Percentiles rank a stretch among this genome's conserved stretches.
Evolutionary conservation across 2,329 filamentous ascomycete species (phyloP).

Genomic region (Cryphonectria carpinicola): DNA sequence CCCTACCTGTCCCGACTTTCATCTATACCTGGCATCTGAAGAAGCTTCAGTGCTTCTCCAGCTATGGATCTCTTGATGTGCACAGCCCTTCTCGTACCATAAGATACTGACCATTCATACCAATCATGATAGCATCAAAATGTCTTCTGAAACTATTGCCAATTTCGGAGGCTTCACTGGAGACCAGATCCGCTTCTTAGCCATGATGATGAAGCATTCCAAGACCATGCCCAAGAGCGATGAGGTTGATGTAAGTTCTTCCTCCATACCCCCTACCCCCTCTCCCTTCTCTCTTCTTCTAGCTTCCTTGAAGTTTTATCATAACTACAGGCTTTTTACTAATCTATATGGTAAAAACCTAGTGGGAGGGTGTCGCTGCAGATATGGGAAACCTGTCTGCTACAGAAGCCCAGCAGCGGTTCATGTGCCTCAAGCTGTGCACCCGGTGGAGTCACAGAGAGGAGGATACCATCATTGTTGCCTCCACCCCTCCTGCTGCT

Average conservation of each 20-base stretch:
- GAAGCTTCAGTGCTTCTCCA: background rate
- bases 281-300: background rate
- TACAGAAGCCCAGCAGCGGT: too few species aligned
- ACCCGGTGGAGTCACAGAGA: too few species aligned
- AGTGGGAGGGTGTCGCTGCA: slow-evolving; percentile 28
- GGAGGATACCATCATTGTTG: too few species aligned
- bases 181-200: slow-evolving; percentile 27
- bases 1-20: background rate
- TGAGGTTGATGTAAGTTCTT: slow-evolving; percentile 28
- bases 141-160: background rate
- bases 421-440: too few species aligned
- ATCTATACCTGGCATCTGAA: background rate
- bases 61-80: background rate
- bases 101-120: background rate
- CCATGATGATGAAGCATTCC: slow-evolving; percentile 24
- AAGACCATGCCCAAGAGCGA: slow-evolving; percentile 30
- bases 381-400: slow-evolving; percentile 20
- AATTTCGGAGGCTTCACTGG: background rate
- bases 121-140: background rate
- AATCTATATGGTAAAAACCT: background rate
- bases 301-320: background rate
- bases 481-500: too few species aligned
- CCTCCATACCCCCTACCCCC: background rate
- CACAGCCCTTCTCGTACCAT: background rate
- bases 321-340: too few species aligned